Evolutionary conservation across 345 rosid species (phyloP).

Genomic region (Hibiscus trionum): DNA sequence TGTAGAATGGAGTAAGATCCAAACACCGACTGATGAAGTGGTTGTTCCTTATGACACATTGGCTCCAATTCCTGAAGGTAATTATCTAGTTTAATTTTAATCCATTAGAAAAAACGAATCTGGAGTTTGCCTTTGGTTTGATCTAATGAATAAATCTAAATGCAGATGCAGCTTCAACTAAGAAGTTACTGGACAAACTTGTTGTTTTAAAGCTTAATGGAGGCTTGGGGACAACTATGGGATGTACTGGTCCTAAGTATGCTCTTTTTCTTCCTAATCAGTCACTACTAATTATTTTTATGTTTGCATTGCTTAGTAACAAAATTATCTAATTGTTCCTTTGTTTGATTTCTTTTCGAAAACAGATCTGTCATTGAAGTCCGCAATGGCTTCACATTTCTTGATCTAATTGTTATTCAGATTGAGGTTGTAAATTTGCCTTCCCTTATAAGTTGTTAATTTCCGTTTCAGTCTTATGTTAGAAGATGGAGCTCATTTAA

Average conservation of each 20-base stretch:
- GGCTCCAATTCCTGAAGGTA: conserved; percentile 26
- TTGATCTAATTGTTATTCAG: conserved; percentile 87
- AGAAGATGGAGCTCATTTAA: conserved; percentile 1
- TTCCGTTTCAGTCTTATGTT: neutral
- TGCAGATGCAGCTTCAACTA: conserved; percentile 66
- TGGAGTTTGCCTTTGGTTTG: neutral
- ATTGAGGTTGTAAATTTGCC: conserved; percentile 44
- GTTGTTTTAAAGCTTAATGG: conserved; percentile 97
- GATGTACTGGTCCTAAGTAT: conserved; percentile 99
- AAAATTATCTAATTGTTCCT: neutral
- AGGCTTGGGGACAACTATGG: conserved; percentile 97
- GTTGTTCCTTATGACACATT: conserved; percentile 40
- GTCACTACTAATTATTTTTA: neutral
- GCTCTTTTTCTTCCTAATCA: conserved; percentile 2
- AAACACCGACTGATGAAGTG: conserved; percentile 43
- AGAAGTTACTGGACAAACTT: conserved; percentile 75
- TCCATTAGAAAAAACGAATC: neutral
- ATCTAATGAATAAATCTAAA: neutral
- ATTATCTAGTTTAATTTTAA: neutral
- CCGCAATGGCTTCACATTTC: conserved; percentile 89
- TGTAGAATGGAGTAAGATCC: conserved; percentile 46
- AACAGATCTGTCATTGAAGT: conserved; percentile 94
- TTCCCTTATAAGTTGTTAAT: neutral
- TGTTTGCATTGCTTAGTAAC: neutral
- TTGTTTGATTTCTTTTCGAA: neutral